Base-by-base conservation (phyloP, 257 asterid genomes). In the Solanum sejunctum region DNA sequence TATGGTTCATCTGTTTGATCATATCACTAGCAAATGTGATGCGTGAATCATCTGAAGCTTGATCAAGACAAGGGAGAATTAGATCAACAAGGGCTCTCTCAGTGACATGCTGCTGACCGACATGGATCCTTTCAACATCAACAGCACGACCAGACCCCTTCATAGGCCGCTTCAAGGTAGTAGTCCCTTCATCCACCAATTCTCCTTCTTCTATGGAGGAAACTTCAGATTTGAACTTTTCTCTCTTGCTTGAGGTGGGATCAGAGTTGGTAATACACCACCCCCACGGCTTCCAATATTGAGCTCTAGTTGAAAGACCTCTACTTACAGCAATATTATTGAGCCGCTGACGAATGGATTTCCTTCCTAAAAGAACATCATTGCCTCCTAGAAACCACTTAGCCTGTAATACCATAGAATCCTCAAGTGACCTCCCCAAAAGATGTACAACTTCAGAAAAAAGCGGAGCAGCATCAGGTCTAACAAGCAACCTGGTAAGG, bases 391-490 rank as follows among this genome's bases (percentile, higher is more conserved):
- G 91, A 87, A 95, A 90, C 99, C 99, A 97, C 91, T 95, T 97
- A 28, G 98, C 97, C 87, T 97, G 99, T 71, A 94, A 89, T 23
- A 97, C 90, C 98, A 97, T 92, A 55, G 98, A 92, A 86, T 97
- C 98, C 91, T 94, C 98, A 18, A 95, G 95, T 16, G 99, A 94
- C 91, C 94, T 91, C 84, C 99, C 99, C 60, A 97, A 83, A 12
- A 95, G 93, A 90, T 92, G 97, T 69, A 97, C 95, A 28, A 92
- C 94, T 89, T 97, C 98, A 49, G 99, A 92, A 89, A 93, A 97
- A 56, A 97, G 93, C 55, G 98, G 92, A 49, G 99, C 98, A 56
- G 99, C 99, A 91, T 97, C 99, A 2, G 99, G 99, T 89, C 99
- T 92, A 85, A 93, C 98, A 23, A 97, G 91, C 89, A 97, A 91